Percentiles rank a stretch among this genome's conserved stretches.
These are phyloP conservation scores for Globisporangium paddicum DNA, from an alignment of 352 stramenopile genomes.

Conservation along the genomic window DNA sequence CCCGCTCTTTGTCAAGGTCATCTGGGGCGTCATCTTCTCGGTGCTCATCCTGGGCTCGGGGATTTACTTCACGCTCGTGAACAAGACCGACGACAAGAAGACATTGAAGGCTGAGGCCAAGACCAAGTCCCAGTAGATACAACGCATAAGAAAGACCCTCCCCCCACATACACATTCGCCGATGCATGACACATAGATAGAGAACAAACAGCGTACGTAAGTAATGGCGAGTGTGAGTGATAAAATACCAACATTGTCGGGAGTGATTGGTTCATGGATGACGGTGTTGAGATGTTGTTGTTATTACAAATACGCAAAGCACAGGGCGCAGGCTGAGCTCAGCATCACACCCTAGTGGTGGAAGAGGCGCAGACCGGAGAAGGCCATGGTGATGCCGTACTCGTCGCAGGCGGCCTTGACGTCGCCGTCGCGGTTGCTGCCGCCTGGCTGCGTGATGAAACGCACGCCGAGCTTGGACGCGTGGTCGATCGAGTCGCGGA, in stretches of 20 bases:
- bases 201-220: too few relatives aligned
- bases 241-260: too few relatives aligned
- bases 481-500: constrained; percentile 99
- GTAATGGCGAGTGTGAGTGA: too few relatives aligned
- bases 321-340: not conserved
- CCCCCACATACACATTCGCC: too few relatives aligned
- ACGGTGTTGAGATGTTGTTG: too few relatives aligned
- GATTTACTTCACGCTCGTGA: constrained; percentile 82
- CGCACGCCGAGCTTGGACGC: constrained; percentile 93
- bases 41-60: constrained; percentile 75
- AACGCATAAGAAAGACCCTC: too few relatives aligned
- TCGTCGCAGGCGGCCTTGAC: constrained; percentile 95
- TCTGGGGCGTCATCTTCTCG: constrained; percentile 70
- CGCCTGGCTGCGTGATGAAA: constrained; percentile 96
- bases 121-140: constrained; percentile 17
- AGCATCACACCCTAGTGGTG: constrained; percentile 91
- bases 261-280: too few relatives aligned
- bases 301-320: not conserved
- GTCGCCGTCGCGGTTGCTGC: constrained; percentile 84
- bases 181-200: not conserved
- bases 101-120: constrained; percentile 8
- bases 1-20: constrained; percentile 70
- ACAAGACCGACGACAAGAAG: constrained; percentile 37
- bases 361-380: constrained; percentile 98
- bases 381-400: constrained; percentile 99